Percentiles rank a stretch among this genome's conserved stretches.
phyloP scores from a whole-genome alignment of 257 asterid genomes.

The Scutellaria baicalensis region DNA sequence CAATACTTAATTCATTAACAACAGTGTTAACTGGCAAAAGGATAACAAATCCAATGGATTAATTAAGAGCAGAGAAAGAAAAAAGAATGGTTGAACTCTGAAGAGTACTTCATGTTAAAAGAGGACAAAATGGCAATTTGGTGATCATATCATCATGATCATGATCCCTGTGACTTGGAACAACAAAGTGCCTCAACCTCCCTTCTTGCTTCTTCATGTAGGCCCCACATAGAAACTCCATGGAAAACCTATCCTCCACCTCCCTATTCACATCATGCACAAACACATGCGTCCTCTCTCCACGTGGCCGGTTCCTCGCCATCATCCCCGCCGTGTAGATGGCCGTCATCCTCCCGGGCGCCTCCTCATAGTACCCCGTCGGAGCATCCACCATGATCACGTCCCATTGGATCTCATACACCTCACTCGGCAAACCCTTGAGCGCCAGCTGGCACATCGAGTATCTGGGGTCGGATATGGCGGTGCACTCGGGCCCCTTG shows the following conservation, averaged over 20 bases:
- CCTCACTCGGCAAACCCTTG: constrained; percentile 52
- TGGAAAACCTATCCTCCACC: constrained; percentile 68
- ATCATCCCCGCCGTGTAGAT: constrained; percentile 94
- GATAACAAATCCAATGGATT: not conserved
- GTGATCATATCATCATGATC: not conserved
- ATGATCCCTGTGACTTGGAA: constrained; percentile 56
- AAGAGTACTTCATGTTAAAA: not conserved
- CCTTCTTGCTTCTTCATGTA: constrained; percentile 79
- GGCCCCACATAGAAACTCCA: constrained; percentile 63
- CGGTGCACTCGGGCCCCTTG: constrained; percentile 63
- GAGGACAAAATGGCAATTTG: constrained; percentile 74
- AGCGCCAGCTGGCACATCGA: constrained; percentile 82
- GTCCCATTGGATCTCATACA: constrained; percentile 64
- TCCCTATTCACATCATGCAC: constrained; percentile 91
- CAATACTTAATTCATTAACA: not conserved
- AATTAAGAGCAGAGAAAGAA: not conserved
- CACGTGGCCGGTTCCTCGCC: constrained; percentile 53
- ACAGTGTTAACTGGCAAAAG: not conserved
- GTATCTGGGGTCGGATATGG: constrained; percentile 47
- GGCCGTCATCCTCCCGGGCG: constrained; percentile 89
- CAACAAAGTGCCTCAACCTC: constrained; percentile 68
- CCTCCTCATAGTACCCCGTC: constrained; percentile 73
- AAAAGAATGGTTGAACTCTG: no score
- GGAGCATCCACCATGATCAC: constrained; percentile 95
- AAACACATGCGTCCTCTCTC: constrained; percentile 57